A percentile compares a stretch with the other conserved stretches of the same genome.
phyloP scores from a whole-genome alignment of 345 rosid species.

The Streptanthus diversifolius region DNA sequence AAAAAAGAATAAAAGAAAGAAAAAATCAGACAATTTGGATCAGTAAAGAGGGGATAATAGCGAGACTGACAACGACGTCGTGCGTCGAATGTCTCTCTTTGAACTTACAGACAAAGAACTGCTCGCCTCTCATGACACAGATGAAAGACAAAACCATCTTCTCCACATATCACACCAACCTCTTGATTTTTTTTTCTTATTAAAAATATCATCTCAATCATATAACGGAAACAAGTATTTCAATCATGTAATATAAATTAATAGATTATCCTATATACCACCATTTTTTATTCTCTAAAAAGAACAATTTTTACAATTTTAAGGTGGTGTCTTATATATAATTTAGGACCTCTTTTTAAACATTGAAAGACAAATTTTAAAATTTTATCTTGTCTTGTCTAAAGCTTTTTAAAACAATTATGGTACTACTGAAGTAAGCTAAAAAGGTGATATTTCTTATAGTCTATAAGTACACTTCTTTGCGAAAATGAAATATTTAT shows the following conservation, averaged over 20 bases:
- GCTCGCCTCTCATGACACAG: conserved; percentile 26
- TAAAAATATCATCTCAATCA: conserved; percentile 30
- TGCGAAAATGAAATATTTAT: neutral
- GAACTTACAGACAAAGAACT: conserved; percentile 27
- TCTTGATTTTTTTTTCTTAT: conserved; percentile 3
- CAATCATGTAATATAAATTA: neutral
- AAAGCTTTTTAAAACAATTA: too few relatives aligned
- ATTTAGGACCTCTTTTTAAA: neutral
- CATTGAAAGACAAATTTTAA: neutral
- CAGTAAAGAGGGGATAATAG: neutral
- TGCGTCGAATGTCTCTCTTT: conserved; percentile 14
- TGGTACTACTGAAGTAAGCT: neutral
- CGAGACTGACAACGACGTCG: conserved; percentile 29
- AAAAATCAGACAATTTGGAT: conserved; percentile 10
- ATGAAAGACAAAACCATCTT: conserved; percentile 30
- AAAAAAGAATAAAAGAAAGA: neutral
- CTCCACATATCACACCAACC: conserved; percentile 31
- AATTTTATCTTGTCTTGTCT: neutral
- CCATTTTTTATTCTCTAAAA: neutral
- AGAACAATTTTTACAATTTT: neutral
- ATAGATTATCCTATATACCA: neutral
- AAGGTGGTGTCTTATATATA: conserved; percentile 4
- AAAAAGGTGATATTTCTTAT: too few relatives aligned
- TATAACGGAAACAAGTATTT: neutral
- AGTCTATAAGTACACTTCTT: neutral